Percentiles rank a stretch among this genome's conserved stretches.
Evolutionary conservation across 1,139 yeast genomes (phyloP).

Genomic region (Scheffersomyces quercinus): DNA sequence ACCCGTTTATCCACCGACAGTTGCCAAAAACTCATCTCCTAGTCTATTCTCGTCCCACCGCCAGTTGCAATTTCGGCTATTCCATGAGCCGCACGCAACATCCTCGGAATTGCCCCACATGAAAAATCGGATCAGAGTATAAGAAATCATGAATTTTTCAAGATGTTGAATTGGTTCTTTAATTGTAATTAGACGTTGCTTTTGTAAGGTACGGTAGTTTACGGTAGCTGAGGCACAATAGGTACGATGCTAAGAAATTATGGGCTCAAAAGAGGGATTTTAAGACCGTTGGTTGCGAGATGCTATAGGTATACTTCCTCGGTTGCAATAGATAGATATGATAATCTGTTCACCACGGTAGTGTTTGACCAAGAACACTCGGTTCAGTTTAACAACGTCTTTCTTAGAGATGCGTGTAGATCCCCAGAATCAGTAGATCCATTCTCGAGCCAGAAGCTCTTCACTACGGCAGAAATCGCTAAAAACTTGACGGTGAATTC

Average conservation of each 20-base stretch:
- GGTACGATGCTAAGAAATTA: no score
- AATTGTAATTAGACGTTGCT: no score
- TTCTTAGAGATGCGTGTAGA: slow-evolving; percentile 66
- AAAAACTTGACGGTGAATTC: slow-evolving; percentile 21
- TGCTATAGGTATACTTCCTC: slow-evolving; percentile 1
- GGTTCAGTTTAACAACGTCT: slow-evolving; percentile 52
- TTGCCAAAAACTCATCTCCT: no score
- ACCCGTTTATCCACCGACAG: no score
- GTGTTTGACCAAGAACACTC: slow-evolving; percentile 20
- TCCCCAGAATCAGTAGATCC: slow-evolving; percentile 54
- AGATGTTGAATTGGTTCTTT: no score
- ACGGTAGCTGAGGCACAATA: no score
- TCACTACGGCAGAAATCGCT: slow-evolving; percentile 58
- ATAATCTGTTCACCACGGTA: slow-evolving; percentile 22
- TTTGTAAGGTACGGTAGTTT: no score
- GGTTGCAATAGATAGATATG: slow-evolving; percentile 10
- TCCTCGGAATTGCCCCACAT: slow-evolving; percentile 2
- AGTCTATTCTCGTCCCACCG: no score
- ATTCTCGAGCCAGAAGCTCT: slow-evolving; percentile 60
- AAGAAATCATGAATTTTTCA: no score
- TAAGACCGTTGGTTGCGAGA: no score
- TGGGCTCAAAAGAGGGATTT: no score
- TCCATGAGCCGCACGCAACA: background rate
- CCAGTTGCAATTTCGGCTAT: no score
- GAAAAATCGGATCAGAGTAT: background rate